Conservation (phyloP, 2,329 filamentous ascomycete genomes). For the Torrubiella hemipterigena region DNA sequence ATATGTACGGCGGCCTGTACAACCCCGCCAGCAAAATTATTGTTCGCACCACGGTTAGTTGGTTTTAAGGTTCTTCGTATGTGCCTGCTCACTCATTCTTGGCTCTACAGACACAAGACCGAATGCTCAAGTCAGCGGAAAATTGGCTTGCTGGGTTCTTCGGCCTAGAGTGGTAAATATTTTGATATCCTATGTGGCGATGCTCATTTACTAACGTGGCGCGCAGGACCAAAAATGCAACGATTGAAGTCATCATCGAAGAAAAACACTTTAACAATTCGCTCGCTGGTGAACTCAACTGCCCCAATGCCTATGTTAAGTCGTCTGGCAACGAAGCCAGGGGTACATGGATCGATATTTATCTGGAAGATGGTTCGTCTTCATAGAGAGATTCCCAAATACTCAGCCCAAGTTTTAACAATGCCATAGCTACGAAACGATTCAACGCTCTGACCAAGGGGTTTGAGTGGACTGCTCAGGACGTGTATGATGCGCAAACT, state of each 20-base stretch:
- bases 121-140: constrained; percentile 67
- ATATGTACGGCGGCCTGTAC: constrained; percentile 60
- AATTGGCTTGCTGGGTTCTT: constrained; percentile 74
- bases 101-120: constrained; percentile 55
- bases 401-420: constrained; percentile 1
- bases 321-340: constrained; percentile 40
- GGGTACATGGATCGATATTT: constrained; percentile 48
- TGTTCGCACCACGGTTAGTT: constrained; percentile 50
- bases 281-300: constrained; percentile 54
- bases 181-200: background rate
- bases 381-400: too few species aligned
- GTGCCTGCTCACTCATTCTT: too few species aligned
- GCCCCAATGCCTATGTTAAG: constrained; percentile 46
- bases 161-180: constrained; percentile 49
- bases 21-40: constrained; percentile 63
- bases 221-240: constrained; percentile 51
- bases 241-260: constrained; percentile 62
- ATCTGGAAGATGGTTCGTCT: constrained; percentile 44
- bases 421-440: constrained; percentile 39
- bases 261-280: constrained; percentile 54
- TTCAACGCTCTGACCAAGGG: constrained; percentile 42
- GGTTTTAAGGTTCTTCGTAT: too few species aligned
- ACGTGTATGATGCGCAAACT: constrained; percentile 56
- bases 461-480: constrained; percentile 51
- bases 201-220: background rate